Conservation (phyloP, 805 yeast species). For the Schwanniomyces yamadae region DNA sequence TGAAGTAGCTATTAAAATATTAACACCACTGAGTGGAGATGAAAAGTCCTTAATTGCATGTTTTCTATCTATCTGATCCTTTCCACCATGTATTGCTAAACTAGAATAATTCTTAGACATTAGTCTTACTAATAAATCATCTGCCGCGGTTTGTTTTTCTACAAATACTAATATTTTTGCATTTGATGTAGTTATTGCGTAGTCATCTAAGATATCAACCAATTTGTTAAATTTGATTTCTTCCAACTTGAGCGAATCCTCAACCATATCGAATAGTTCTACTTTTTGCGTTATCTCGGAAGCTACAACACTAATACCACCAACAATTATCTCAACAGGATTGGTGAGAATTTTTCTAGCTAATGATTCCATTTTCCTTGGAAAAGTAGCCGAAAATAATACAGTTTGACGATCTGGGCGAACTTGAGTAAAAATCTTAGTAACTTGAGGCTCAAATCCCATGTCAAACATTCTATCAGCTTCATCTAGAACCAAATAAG, state of each 20-base stretch:
- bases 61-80: conserved; percentile 80
- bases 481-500: conserved; percentile 89
- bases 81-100: conserved; percentile 86
- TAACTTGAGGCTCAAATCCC: conserved; percentile 96
- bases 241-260: conserved; percentile 29
- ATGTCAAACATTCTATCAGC: conserved; percentile 96
- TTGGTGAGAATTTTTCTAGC: conserved; percentile 62
- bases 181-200: conserved; percentile 24
- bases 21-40: conserved; percentile 49
- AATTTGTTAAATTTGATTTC: conserved; percentile 52
- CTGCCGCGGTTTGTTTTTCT: conserved; percentile 87
- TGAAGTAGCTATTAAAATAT: conserved; percentile 84
- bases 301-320: conserved; percentile 78
- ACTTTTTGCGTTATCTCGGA: conserved; percentile 75
- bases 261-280: conserved; percentile 53
- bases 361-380: conserved; percentile 69
- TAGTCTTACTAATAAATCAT: conserved; percentile 57
- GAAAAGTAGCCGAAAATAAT: conserved; percentile 92
- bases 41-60: conserved; percentile 68
- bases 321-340: conserved; percentile 78
- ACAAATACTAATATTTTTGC: conserved; percentile 77
- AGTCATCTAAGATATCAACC: conserved; percentile 53
- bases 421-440: conserved; percentile 69
- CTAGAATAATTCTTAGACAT: conserved; percentile 55
- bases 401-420: conserved; percentile 89